Base-by-base conservation (phyloP, 2,329 filamentous ascomycete species). In the Colletotrichum cereale region DNA sequence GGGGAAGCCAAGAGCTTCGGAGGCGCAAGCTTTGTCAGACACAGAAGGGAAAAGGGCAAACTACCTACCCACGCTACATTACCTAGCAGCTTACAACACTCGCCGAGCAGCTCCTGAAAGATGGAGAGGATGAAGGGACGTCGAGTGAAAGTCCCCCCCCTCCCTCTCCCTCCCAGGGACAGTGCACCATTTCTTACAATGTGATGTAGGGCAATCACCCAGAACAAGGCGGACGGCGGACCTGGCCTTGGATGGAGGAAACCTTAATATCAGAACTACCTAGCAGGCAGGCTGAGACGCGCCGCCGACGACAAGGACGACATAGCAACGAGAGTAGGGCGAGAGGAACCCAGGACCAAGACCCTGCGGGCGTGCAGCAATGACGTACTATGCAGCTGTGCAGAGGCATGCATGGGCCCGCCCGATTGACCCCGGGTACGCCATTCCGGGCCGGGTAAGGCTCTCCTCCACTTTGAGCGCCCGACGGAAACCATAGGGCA, bases 381-480 rank as follows among this genome's bases (percentile, higher is more conserved):
- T 71, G 68, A 71, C 68, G 68, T 71, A 71, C 21, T 47, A 47
- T 8, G 8, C 8, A 34, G 6, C 36, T 38, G 6, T 47, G 3
- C 5, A 12, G 44, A n/a, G 40, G 36, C 24, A 38, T 14, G 42
- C n/a, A 65, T 67, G 48, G 36, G 34, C 47, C 16, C 26, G 34
- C 47, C 16, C 26, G 47, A 31, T 52, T n/a, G 42, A 21, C 42
- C 21, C 6, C 42, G 8, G 47, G 48, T 40, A 24, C 40, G 10
- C n/a, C 55, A 53, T 57, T 48, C 64, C 67, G 67, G 63, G 24
- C 67, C 63, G 56, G 34, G 40, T 48, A 57, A 7, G 34, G n/a
- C 47, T 48, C 47, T 48, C 55, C 29, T 14, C 40, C 38, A 42
- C 38, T 12, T 14, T 26, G 21, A n/a, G 52, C 29, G n/a, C n/a